These are phyloP conservation scores for Tuber microsphaerosporum DNA, from an alignment of 495 filamentous ascomycete genomes.

Conservation along the genomic window DNA sequence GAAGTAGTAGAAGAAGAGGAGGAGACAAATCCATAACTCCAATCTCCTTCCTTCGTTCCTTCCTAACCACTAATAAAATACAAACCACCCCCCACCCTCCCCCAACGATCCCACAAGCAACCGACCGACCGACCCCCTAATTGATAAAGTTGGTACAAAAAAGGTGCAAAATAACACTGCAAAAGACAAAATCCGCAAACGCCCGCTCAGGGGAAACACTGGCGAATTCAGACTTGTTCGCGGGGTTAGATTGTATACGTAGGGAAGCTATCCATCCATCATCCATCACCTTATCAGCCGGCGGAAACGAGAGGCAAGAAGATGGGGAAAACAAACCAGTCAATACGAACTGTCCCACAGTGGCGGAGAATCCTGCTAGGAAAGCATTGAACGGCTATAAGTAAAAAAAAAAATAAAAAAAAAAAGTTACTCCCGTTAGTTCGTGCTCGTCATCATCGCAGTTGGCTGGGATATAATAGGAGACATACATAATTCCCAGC, in stretches of 20 bases:
- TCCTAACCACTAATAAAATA: constrained; percentile 11
- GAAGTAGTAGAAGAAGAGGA: too few species aligned
- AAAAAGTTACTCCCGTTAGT: too few species aligned
- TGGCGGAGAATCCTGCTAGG: constrained; percentile 85
- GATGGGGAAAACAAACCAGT: constrained; percentile 50
- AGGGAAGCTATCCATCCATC: constrained; percentile 52
- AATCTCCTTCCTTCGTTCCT: too few species aligned
- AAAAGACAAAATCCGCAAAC: constrained; percentile 93
- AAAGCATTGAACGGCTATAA: constrained; percentile 95
- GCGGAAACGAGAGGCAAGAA: constrained; percentile 27
- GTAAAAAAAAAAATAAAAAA: too few species aligned
- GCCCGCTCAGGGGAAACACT: constrained; percentile 68
- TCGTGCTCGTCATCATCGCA: not conserved
- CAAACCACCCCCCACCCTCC: constrained; percentile 3
- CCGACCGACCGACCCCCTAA: constrained; percentile 45
- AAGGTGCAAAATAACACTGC: constrained; percentile 91
- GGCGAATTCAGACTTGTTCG: constrained; percentile 64
- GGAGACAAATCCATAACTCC: too few species aligned
- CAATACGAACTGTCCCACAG: constrained; percentile 94
- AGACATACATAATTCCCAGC: constrained; percentile 83
- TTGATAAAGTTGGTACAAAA: constrained; percentile 99
- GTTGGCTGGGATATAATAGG: not conserved
- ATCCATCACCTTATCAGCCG: not conserved
- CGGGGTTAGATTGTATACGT: constrained; percentile 81
- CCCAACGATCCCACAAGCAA: not conserved